Evolutionary conservation across 441 rosid species (phyloP).

Genomic region (Brassica balearica): DNA sequence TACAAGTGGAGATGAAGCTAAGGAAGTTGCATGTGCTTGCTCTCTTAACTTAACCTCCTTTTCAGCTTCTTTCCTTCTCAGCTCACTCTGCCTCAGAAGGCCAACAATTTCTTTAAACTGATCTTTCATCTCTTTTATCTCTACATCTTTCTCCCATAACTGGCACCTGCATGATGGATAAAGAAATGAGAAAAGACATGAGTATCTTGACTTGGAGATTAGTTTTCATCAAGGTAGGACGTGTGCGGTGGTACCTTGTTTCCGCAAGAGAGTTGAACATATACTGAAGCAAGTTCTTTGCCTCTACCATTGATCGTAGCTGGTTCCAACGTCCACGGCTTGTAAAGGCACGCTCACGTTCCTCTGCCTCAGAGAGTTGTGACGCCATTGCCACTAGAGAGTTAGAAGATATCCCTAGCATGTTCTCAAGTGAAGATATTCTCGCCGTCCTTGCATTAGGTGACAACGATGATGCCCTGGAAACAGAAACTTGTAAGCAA

Average conservation of each 20-base stretch:
- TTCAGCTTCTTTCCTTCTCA: conserved; percentile 78
- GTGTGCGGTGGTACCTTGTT: conserved; percentile 62
- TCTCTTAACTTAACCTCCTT: conserved; percentile 86
- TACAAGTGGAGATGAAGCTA: conserved; percentile 76
- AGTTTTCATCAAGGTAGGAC: background rate
- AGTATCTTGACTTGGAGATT: background rate
- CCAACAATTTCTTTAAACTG: conserved; percentile 90
- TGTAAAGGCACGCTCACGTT: conserved; percentile 85
- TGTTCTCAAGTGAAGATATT: conserved; percentile 88
- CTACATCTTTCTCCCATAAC: conserved; percentile 89
- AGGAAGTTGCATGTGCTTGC: conserved; percentile 69
- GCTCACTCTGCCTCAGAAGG: conserved; percentile 78
- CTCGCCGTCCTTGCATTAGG: conserved; percentile 90
- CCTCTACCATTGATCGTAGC: conserved; percentile 97
- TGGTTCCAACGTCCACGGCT: conserved; percentile 99
- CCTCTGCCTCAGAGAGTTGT: conserved; percentile 99
- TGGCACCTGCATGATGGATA: conserved; percentile 65
- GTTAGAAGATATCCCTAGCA: conserved; percentile 90
- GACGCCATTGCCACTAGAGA: conserved; percentile 98
- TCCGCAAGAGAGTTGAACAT: conserved; percentile 93
- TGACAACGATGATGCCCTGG: conserved; percentile 95
- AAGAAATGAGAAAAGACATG: conserved; percentile 16
- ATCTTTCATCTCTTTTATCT: conserved; percentile 93
- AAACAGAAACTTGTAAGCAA: conserved; percentile 19
- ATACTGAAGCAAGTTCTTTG: conserved; percentile 93